A percentile compares a stretch with the other conserved stretches of the same genome.
phyloP scores from a whole-genome alignment of 257 asterid genomes.

The Plantago major region DNA sequence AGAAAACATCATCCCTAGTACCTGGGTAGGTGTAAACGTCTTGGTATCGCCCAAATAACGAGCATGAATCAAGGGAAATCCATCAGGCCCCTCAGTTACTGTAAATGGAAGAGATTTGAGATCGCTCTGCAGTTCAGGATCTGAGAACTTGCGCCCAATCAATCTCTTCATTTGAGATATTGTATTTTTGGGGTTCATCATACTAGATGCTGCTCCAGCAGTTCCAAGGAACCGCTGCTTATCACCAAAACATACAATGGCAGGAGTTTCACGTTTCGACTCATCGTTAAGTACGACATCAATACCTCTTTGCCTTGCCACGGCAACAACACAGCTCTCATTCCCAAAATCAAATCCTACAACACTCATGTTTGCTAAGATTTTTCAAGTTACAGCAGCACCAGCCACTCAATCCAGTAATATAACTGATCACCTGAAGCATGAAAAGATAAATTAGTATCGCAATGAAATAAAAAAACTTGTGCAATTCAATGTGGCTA shows the following conservation, averaged over 20 bases:
- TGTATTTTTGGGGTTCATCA: slow-evolving; percentile 94
- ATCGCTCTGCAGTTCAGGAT: slow-evolving; percentile 87
- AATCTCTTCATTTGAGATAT: slow-evolving; percentile 87
- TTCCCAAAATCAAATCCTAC: slow-evolving; percentile 97
- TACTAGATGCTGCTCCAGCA: slow-evolving; percentile 92
- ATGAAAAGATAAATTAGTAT: not conserved
- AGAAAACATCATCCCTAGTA: slow-evolving; percentile 83
- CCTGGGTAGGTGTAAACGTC: slow-evolving; percentile 84
- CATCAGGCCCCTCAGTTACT: slow-evolving; percentile 88
- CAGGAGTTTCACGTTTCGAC: slow-evolving; percentile 90
- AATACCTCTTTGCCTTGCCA: slow-evolving; percentile 94
- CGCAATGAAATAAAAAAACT: not conserved
- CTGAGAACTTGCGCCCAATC: slow-evolving; percentile 75
- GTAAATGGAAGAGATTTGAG: slow-evolving; percentile 63
- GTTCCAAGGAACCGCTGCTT: slow-evolving; percentile 96
- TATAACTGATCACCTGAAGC: slow-evolving; percentile 30
- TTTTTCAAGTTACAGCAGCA: slow-evolving; percentile 6
- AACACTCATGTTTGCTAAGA: slow-evolving; percentile 71
- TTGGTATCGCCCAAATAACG: slow-evolving; percentile 72
- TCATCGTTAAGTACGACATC: slow-evolving; percentile 95
- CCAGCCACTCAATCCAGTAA: slow-evolving; percentile 14
- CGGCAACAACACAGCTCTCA: slow-evolving; percentile 92
- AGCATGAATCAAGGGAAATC: slow-evolving; percentile 77
- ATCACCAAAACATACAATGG: slow-evolving; percentile 87
- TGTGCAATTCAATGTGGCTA: not conserved